A percentile compares a stretch with the other conserved stretches of the same genome.
phyloP scores from a whole-genome alignment of 306 rosid species.

The Cucumis cinereus region DNA sequence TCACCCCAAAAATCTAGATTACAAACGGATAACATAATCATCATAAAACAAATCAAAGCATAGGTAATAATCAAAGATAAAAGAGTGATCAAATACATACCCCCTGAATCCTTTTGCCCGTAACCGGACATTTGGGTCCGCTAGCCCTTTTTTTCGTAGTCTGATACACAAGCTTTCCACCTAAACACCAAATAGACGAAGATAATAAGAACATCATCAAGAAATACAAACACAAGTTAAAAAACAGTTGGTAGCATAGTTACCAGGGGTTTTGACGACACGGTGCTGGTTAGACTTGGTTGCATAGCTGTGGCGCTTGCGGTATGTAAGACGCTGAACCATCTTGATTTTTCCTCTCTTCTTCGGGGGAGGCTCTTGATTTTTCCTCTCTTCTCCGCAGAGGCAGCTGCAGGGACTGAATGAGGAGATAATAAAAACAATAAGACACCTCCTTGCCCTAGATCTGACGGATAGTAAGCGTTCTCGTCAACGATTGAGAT shows the following conservation, averaged over 20 bases:
- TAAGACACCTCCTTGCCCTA: background rate
- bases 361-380: background rate
- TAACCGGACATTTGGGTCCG: conserved; percentile 8
- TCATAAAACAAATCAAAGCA: background rate
- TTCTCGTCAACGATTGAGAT: background rate
- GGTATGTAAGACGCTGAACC: conserved; percentile 10
- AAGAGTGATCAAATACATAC: background rate
- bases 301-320: conserved; percentile 11
- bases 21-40: background rate
- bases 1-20: background rate
- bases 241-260: background rate
- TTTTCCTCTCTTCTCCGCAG: background rate
- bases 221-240: background rate
- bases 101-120: conserved; percentile 7
- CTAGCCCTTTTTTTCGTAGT: conserved; percentile 4
- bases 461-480: background rate
- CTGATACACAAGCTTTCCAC: conserved; percentile 11
- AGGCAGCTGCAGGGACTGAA: background rate
- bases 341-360: background rate
- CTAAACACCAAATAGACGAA: background rate
- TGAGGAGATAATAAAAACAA: background rate
- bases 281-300: conserved; percentile 11
- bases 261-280: conserved; percentile 10
- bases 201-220: background rate
- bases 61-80: background rate